Percentiles rank a stretch among this genome's conserved stretches.
Evolutionary conservation across 2,329 filamentous ascomycete genomes (phyloP).

Genomic region (Monilinia fructigena): DNA sequence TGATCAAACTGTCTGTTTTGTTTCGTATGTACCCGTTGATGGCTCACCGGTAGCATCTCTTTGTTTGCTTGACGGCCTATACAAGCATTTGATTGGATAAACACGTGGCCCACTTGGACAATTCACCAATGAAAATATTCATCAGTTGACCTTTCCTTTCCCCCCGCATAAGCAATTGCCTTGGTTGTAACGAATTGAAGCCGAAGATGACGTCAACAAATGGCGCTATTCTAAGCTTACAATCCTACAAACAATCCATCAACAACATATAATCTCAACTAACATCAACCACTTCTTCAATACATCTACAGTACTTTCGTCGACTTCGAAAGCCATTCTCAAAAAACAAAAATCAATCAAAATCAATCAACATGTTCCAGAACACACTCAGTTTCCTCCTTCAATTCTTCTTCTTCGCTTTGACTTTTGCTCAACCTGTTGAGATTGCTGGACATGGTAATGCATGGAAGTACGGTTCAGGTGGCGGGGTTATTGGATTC

Average conservation of each 20-base stretch:
- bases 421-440: constrained; percentile 47
- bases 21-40: not conserved
- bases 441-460: constrained; percentile 44
- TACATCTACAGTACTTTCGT: not conserved
- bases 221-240: constrained; percentile 1
- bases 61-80: not conserved
- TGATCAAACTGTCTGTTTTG: not conserved
- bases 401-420: constrained; percentile 52
- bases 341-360: not conserved
- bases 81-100: not conserved
- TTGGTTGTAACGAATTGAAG: not conserved
- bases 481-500: constrained; percentile 61
- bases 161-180: constrained; percentile 1
- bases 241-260: not conserved
- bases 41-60: no score
- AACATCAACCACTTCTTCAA: not conserved
- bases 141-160: not conserved
- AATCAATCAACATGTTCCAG: constrained; percentile 24
- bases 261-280: constrained; percentile 8
- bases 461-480: constrained; percentile 58
- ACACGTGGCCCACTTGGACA: not conserved
- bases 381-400: constrained; percentile 45
- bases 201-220: constrained; percentile 7
- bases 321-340: not conserved
- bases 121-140: not conserved